Conservation (phyloP, 306 rosid species). For the Morella rubra region DNA sequence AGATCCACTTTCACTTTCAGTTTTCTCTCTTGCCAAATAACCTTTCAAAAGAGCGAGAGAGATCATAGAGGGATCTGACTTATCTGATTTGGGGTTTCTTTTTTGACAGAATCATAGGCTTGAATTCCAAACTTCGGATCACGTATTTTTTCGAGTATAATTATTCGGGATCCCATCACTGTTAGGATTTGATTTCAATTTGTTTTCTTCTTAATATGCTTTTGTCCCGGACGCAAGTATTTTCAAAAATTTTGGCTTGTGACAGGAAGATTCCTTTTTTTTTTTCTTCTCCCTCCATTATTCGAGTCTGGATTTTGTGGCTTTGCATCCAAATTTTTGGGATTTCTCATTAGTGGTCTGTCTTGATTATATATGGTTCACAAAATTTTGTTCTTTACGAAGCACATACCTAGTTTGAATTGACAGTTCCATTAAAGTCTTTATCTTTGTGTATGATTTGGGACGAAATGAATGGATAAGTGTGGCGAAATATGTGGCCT, state of each 20-base stretch:
- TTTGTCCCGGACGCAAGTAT: background rate
- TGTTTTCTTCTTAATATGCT: background rate
- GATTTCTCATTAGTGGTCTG: background rate
- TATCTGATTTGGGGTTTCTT: conserved; percentile 51
- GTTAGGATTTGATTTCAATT: background rate
- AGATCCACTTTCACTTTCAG: background rate
- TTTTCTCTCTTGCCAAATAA: conserved; percentile 33
- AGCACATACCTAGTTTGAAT: background rate
- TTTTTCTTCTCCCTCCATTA: background rate
- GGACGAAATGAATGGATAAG: background rate
- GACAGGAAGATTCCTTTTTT: background rate
- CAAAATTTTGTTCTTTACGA: background rate
- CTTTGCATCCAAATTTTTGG: background rate
- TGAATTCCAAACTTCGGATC: conserved; percentile 58
- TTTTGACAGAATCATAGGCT: background rate
- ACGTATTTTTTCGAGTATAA: conserved; percentile 30
- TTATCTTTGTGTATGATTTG: background rate
- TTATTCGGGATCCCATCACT: background rate
- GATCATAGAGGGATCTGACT: conserved; percentile 32
- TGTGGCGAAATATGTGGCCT: background rate
- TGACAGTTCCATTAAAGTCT: background rate
- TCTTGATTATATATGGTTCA: background rate
- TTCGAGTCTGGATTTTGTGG: background rate
- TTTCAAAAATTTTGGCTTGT: conserved; percentile 5
- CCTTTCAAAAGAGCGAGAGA: background rate